phyloP scores from a whole-genome alignment of 108 stramenopile genomes.

The Pseudonitzschia multiseries region DNA sequence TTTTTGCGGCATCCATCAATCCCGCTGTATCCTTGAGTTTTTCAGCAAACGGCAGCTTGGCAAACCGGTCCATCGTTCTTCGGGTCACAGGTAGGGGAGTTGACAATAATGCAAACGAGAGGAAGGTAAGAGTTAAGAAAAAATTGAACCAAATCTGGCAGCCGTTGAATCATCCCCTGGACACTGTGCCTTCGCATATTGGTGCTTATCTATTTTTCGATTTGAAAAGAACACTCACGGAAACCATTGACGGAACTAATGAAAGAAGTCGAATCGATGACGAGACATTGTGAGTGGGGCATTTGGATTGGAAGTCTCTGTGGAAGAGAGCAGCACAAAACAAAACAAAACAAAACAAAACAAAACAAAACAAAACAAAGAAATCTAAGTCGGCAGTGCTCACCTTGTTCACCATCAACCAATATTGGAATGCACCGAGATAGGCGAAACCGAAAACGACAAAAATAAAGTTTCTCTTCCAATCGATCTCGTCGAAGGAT shows the following conservation, averaged over 20 bases:
- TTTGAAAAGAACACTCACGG: constrained; percentile 30
- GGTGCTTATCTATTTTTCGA: neutral
- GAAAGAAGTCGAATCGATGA: neutral
- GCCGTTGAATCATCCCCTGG: neutral
- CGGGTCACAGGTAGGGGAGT: neutral
- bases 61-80: constrained; percentile 72
- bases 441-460: constrained; percentile 86
- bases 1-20: constrained; percentile 79
- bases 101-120: neutral
- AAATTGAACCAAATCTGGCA: neutral
- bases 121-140: neutral
- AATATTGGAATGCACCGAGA: constrained; percentile 88
- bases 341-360: neutral
- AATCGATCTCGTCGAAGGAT: constrained; percentile 72
- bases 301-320: neutral
- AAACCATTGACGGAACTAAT: constrained; percentile 72
- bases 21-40: constrained; percentile 83
- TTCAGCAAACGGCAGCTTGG: constrained; percentile 59
- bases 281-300: constrained; percentile 13
- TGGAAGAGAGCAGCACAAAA: neutral
- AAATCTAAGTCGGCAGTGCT: neutral
- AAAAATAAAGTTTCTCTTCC: constrained; percentile 78
- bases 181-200: no score
- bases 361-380: neutral
- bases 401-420: constrained; percentile 72